These are phyloP conservation scores for Leccinum subtestaceum DNA, from an alignment of 768 basidiomycete species.

Conservation along the genomic window DNA sequence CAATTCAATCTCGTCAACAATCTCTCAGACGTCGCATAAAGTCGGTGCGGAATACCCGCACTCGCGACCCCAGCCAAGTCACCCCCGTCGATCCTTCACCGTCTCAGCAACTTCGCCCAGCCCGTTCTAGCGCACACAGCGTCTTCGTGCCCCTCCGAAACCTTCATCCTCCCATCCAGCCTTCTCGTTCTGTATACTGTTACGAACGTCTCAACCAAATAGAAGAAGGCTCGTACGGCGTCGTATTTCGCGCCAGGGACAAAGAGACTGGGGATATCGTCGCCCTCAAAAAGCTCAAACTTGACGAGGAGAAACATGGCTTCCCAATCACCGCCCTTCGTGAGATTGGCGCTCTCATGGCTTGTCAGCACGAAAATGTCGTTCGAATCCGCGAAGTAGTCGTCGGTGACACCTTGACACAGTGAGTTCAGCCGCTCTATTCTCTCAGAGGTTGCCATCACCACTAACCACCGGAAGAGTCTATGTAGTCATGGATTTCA, in stretches of 20 bases:
- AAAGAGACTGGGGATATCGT: slow-evolving; percentile 95
- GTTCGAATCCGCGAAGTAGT: slow-evolving; percentile 97
- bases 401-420: slow-evolving; percentile 96
- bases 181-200: slow-evolving; percentile 90
- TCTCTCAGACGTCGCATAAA: slow-evolving; percentile 58
- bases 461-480: slow-evolving; percentile 54
- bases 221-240: slow-evolving; percentile 97
- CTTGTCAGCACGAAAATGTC: slow-evolving; percentile 91
- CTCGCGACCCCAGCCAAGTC: slow-evolving; percentile 17
- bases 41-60: slow-evolving; percentile 24
- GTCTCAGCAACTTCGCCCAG: slow-evolving; percentile 12
- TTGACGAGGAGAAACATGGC: slow-evolving; percentile 98
- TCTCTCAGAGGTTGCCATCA: slow-evolving; percentile 6
- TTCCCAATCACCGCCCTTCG: slow-evolving; percentile 96
- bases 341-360: slow-evolving; percentile 96
- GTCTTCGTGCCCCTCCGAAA: slow-evolving; percentile 73
- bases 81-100: slow-evolving; percentile 16
- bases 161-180: slow-evolving; percentile 71
- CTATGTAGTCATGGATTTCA: slow-evolving; percentile 99
- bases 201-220: slow-evolving; percentile 97
- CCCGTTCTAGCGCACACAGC: slow-evolving; percentile 45
- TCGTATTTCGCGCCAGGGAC: slow-evolving; percentile 95
- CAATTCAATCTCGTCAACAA: slow-evolving; percentile 32
- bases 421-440: slow-evolving; percentile 62
- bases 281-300: slow-evolving; percentile 95